Percentiles rank a stretch among this genome's conserved stretches.
These are phyloP conservation scores for Xylaria sp. DNA, from an alignment of 2,329 filamentous ascomycete genomes.

Conservation along the genomic window DNA sequence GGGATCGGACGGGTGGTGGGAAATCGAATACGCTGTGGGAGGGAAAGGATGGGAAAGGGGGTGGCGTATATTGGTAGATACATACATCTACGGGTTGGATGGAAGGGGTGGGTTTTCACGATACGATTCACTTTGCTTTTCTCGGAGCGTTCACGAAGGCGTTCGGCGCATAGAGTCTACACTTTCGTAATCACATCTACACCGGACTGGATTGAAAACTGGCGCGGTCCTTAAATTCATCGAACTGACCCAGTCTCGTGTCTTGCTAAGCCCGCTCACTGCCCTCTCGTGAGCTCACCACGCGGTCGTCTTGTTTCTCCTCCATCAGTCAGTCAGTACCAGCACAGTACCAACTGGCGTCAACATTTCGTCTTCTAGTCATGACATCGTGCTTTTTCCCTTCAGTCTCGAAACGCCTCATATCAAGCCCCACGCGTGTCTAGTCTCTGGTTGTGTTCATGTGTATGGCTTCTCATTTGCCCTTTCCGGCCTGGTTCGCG, in stretches of 20 bases:
- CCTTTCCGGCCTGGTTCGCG: slow-evolving; percentile 52
- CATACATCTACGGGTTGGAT: too few relatives aligned
- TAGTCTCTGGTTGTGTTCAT: background rate
- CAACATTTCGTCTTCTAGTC: background rate
- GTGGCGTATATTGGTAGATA: slow-evolving; percentile 41
- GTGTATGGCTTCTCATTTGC: slow-evolving; percentile 37
- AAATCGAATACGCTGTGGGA: slow-evolving; percentile 33
- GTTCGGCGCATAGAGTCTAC: too few relatives aligned
- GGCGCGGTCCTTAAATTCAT: too few relatives aligned
- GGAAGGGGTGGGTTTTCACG: too few relatives aligned
- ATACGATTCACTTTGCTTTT: too few relatives aligned
- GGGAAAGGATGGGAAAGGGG: slow-evolving; percentile 38
- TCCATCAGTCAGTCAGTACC: background rate
- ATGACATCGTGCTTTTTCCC: background rate
- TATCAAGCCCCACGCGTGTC: background rate
- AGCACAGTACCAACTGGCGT: too few relatives aligned
- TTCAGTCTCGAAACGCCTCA: background rate
- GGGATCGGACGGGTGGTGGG: slow-evolving; percentile 29
- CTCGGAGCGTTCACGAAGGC: background rate
- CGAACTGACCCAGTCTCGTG: background rate
- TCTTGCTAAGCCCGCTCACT: background rate
- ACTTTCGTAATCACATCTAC: too few relatives aligned
- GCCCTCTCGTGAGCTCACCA: background rate
- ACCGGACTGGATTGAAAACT: background rate
- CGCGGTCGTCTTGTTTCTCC: background rate